These are phyloP conservation scores for Leccinellum rugosiceps DNA, from an alignment of 768 basidiomycete genomes.

Conservation along the genomic window DNA sequence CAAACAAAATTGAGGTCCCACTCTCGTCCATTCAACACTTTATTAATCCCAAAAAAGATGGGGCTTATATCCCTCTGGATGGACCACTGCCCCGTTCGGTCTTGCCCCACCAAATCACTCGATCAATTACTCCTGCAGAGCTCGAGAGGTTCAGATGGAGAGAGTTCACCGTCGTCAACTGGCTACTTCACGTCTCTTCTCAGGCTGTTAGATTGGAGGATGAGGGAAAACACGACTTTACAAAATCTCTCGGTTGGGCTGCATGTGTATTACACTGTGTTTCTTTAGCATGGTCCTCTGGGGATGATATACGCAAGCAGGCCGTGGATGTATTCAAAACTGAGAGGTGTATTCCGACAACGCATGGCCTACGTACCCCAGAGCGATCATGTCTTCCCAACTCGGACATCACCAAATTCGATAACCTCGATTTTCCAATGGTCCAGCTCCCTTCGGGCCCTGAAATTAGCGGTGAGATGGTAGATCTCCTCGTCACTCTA, in stretches of 20 bases:
- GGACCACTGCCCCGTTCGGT: conserved; percentile 75
- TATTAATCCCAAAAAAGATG: conserved; percentile 46
- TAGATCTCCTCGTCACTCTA: neutral
- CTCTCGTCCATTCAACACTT: conserved; percentile 63
- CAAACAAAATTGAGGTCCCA: conserved; percentile 52
- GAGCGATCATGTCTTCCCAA: neutral
- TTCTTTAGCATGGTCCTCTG: conserved; percentile 37
- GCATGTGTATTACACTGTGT: conserved; percentile 68
- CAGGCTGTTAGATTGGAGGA: conserved; percentile 37
- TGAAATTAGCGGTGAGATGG: neutral
- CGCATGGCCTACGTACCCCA: neutral
- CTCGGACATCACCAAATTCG: neutral
- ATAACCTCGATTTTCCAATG: neutral
- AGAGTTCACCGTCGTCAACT: conserved; percentile 68
- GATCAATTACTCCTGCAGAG: conserved; percentile 46
- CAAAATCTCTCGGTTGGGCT: conserved; percentile 63
- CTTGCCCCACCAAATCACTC: conserved; percentile 56
- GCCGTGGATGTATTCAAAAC: neutral
- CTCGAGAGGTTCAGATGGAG: conserved; percentile 69
- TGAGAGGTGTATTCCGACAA: neutral
- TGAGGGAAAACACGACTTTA: conserved; percentile 54
- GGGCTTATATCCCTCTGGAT: conserved; percentile 59
- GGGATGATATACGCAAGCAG: neutral
- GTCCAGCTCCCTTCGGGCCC: neutral
- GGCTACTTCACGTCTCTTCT: conserved; percentile 62